Percentiles rank a stretch among this genome's conserved stretches.
These are phyloP conservation scores for Globisporangium barbulae DNA, from an alignment of 352 stramenopile species.

Conservation along the genomic window DNA sequence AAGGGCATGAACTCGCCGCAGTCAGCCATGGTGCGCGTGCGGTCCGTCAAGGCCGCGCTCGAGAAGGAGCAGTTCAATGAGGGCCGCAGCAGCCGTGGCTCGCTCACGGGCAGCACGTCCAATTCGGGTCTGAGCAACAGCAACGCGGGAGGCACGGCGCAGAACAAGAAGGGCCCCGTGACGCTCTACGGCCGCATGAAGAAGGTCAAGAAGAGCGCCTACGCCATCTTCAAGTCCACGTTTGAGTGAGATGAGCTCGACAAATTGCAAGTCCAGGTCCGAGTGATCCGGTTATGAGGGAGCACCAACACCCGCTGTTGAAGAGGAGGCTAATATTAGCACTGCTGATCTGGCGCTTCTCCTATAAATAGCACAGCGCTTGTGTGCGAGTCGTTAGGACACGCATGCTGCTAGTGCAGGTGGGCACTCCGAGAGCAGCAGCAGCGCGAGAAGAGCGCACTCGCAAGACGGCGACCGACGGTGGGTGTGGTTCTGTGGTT, in stretches of 20 bases:
- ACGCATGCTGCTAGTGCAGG: neutral
- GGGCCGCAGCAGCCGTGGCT: slow-evolving; percentile 20
- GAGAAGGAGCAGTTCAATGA: slow-evolving; percentile 21
- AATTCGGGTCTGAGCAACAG: slow-evolving; percentile 18
- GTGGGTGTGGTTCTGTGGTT: neutral
- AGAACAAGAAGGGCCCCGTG: slow-evolving; percentile 26
- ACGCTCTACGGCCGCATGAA: slow-evolving; percentile 83
- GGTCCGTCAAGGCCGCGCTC: slow-evolving; percentile 50
- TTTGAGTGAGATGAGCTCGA: slow-evolving; percentile 51
- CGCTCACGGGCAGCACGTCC: slow-evolving; percentile 24
- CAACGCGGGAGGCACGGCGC: slow-evolving; percentile 12
- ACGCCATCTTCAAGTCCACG: slow-evolving; percentile 80
- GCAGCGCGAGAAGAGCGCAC: neutral
- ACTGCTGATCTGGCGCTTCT: neutral
- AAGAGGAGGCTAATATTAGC: slow-evolving; percentile 1
- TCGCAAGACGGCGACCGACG: neutral
- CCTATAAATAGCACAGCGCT: neutral
- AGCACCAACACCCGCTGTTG: neutral
- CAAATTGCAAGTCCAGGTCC: neutral
- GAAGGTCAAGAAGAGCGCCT: slow-evolving; percentile 73
- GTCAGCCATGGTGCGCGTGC: slow-evolving; percentile 71
- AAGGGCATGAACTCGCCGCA: slow-evolving; percentile 77
- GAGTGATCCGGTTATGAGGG: neutral
- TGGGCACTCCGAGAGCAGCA: neutral
- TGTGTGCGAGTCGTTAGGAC: neutral